Evolutionary conservation across 192 early-diverging fungal species (phyloP).

Genomic region (Entomortierella beljakovae): DNA sequence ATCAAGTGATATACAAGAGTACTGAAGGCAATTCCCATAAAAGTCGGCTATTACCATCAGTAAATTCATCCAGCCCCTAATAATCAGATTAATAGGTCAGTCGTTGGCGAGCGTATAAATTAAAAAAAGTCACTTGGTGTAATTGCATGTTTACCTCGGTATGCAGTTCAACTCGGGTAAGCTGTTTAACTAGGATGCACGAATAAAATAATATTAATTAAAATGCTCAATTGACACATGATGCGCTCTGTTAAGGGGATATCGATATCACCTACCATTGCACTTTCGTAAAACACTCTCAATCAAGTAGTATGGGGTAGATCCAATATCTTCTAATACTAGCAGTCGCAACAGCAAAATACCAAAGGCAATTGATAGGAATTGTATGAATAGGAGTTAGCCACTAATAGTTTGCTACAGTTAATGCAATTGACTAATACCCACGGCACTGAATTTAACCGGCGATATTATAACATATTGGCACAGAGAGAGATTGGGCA

Average conservation of each 20-base stretch:
- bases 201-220: neutral
- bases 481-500: neutral
- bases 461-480: neutral
- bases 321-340: constrained; percentile 52
- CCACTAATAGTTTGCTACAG: no score
- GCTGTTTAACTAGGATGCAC: constrained; percentile 27
- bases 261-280: constrained; percentile 20
- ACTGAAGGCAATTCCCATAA: no score
- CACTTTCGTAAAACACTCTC: constrained; percentile 45
- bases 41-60: constrained; percentile 26
- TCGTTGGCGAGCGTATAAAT: neutral
- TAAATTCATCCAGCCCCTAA: constrained; percentile 30
- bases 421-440: neutral
- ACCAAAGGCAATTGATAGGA: neutral
- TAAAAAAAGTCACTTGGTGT: no score
- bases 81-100: neutral
- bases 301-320: constrained; percentile 49
- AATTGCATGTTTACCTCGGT: constrained; percentile 19
- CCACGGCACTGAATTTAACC: neutral
- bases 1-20: no score
- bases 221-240: neutral
- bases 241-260: neutral
- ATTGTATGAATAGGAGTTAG: neutral
- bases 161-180: constrained; percentile 41
- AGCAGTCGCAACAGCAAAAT: neutral